Base-by-base conservation (phyloP, 2,329 filamentous ascomycete species). In the Diaporthe batatas region DNA sequence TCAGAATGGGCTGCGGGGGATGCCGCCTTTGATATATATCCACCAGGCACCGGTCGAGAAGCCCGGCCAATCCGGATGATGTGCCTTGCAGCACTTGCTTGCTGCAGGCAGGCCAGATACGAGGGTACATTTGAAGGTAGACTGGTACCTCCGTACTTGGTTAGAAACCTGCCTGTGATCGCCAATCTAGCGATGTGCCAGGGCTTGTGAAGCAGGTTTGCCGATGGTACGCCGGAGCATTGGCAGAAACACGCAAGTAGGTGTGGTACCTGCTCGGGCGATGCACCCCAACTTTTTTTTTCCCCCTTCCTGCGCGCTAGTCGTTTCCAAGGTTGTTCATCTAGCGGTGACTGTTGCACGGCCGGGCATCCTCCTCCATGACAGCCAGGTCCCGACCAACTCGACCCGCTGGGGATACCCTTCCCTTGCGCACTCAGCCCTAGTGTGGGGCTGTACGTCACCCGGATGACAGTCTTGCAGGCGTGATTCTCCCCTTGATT, bases 21-120 rank as follows among this genome's bases (percentile, higher is more conserved):
- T 71, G 53, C 49, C 54, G 68, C 64, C 68, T 73, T 67, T 75
- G 62, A 75, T 75, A 75, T 75, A 75, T 75, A 75, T 73, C 49
- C 71, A 49, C 21, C 23, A 70, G 42, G 57, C 51, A 67, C 47
- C 34, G 39, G 39, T 32, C 29, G 32, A 59, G 29, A 34, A 62
- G 32, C 14, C 71, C 69, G 69, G 64, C 74, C 72, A 75, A 75
- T 75, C 72, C 72, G 69, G 70, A 51, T 34, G 67, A 53, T 69
- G 73, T 75, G 73, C 74, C 74, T 75, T 75, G 74, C 74, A 74
- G 58, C 62, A 73, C 21, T 58, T 42, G 51, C 34, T n/a, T n/a
- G 36, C 39, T 39, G 54, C 64, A 67, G 21, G 72, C 49, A 32
- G 58, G 14, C 47, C 32, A 65, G 21, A 64, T 42, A 54, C 57